These are phyloP conservation scores for Aspergillus spinulosporus DNA, from an alignment of 2,329 filamentous ascomycete species.

Conservation along the genomic window DNA sequence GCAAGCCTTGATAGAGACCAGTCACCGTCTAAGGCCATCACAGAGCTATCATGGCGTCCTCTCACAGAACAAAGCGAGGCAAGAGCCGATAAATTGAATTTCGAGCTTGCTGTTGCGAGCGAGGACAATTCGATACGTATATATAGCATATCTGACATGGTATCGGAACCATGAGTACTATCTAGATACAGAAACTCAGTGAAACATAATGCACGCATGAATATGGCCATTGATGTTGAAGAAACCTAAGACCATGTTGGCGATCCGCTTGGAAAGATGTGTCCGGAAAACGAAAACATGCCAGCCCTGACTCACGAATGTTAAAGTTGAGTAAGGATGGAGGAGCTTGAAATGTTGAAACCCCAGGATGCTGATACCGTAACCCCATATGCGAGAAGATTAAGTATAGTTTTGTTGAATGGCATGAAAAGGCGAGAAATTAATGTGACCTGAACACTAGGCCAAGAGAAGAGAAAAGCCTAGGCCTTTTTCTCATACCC, in stretches of 20 bases:
- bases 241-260: constrained; percentile 6
- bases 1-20: constrained; percentile 39
- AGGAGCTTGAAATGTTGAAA: neutral
- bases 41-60: constrained; percentile 70
- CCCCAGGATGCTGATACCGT: constrained; percentile 19
- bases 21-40: constrained; percentile 64
- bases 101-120: constrained; percentile 48
- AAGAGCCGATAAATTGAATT: constrained; percentile 18
- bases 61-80: constrained; percentile 10
- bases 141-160: constrained; percentile 38
- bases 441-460: constrained; percentile 4
- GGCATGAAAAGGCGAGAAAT: constrained; percentile 12
- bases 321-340: constrained; percentile 1
- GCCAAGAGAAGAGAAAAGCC: constrained; percentile 1
- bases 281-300: neutral
- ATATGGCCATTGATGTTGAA: constrained; percentile 33
- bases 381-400: constrained; percentile 17
- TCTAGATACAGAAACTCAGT: constrained; percentile 19
- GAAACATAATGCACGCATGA: constrained; percentile 7
- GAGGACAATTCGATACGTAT: constrained; percentile 48
- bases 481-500: constrained; percentile 53
- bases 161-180: constrained; percentile 23
- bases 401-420: constrained; percentile 24
- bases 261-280: neutral
- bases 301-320: neutral